Conservation (phyloP, 129 eudicot genomes). For the Helichrysum umbraculigerum region DNA sequence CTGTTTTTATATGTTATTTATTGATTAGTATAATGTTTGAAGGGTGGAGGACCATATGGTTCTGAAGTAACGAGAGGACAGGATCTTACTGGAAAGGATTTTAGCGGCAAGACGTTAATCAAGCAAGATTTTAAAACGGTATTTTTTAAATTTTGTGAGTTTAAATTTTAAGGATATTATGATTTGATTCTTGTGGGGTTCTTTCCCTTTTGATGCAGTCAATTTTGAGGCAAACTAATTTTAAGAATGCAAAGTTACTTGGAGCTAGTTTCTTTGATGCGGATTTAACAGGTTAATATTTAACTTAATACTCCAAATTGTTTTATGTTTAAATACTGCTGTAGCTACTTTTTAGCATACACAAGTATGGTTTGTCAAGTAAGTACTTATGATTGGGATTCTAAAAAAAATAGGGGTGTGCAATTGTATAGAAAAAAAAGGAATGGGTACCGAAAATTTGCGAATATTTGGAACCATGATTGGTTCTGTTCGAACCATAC, state of each 20-base stretch:
- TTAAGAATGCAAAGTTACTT: conserved; percentile 76
- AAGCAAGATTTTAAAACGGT: conserved; percentile 96
- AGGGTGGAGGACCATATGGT: conserved; percentile 99
- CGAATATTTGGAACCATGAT: background rate
- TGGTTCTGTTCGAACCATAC: background rate
- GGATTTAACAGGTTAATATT: conserved; percentile 77
- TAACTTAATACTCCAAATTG: background rate
- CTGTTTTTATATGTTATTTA: too few relatives aligned
- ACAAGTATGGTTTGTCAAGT: too few relatives aligned
- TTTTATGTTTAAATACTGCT: background rate
- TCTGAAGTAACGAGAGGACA: conserved; percentile 94
- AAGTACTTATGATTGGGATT: too few relatives aligned
- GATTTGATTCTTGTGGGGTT: background rate
- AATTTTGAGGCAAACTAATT: conserved; percentile 86
- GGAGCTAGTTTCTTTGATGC: conserved; percentile 99
- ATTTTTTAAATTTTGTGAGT: background rate
- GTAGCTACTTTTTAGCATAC: too few relatives aligned
- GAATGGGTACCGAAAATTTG: background rate
- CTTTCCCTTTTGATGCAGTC: conserved; percentile 49
- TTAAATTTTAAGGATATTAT: background rate
- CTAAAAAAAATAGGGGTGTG: too few relatives aligned
- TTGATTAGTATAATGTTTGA: background rate
- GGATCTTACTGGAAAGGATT: conserved; percentile 88
- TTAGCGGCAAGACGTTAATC: conserved; percentile 87
- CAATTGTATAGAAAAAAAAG: too few relatives aligned